Conservation (phyloP, 1,284 basidiomycete species). For the Ustilago sp. region DNA sequence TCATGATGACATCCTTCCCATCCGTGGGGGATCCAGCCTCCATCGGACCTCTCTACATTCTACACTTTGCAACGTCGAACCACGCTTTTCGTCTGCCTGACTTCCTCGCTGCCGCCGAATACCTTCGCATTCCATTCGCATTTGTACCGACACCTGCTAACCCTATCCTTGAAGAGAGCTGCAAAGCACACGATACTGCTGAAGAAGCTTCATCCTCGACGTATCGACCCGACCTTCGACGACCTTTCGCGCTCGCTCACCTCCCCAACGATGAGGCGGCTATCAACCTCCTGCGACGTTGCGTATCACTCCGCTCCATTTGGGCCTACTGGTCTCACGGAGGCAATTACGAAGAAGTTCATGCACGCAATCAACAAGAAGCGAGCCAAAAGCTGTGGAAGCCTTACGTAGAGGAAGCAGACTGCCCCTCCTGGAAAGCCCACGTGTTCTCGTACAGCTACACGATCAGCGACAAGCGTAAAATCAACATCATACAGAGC, state of each 20-base stretch:
- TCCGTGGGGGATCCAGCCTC: constrained; percentile 35
- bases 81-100: constrained; percentile 62
- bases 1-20: constrained; percentile 35
- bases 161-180: constrained; percentile 33
- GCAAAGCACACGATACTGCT: constrained; percentile 24
- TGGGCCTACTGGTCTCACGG: constrained; percentile 69
- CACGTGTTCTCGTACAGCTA: constrained; percentile 61
- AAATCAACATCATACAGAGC: constrained; percentile 76
- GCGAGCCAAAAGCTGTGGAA: constrained; percentile 22
- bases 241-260: constrained; percentile 57
- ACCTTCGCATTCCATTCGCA: constrained; percentile 55
- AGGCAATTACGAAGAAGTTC: constrained; percentile 58
- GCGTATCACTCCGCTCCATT: constrained; percentile 83
- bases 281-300: constrained; percentile 78
- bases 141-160: constrained; percentile 57
- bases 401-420: constrained; percentile 29
- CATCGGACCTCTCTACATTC: constrained; percentile 60
- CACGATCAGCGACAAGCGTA: constrained; percentile 51
- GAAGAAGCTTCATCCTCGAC: constrained; percentile 30
- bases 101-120: constrained; percentile 57
- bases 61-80: constrained; percentile 62
- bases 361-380: constrained; percentile 49
- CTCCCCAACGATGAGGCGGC: constrained; percentile 75
- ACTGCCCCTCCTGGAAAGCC: constrained; percentile 59
- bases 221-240: constrained; percentile 46